phyloP scores from a whole-genome alignment of 164 flowering plant species.

The Piper betle region DNA sequence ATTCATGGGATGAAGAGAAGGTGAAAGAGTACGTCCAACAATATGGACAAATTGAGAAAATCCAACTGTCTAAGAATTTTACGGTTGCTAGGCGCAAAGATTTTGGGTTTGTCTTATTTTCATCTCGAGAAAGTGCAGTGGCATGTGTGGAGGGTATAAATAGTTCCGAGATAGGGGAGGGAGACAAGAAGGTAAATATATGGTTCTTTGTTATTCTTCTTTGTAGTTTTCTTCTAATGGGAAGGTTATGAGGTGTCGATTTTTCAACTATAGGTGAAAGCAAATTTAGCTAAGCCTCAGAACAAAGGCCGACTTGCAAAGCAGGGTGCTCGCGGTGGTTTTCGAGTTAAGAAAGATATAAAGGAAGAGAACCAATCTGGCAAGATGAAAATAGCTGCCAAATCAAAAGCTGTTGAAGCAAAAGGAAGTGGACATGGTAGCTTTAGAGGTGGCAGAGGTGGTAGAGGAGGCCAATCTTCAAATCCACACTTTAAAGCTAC shows the following conservation, averaged over 20 bases:
- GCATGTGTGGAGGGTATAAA: constrained; percentile 32
- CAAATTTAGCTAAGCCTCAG: constrained; percentile 30
- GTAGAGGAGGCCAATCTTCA: constrained; percentile 5
- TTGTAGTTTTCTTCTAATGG: neutral
- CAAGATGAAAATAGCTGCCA: constrained; percentile 12
- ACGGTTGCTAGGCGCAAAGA: constrained; percentile 18
- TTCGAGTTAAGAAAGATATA: constrained; percentile 15
- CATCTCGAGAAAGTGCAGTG: constrained; percentile 30
- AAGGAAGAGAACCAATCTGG: constrained; percentile 12
- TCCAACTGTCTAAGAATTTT: constrained; percentile 22
- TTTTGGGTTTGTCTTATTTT: constrained; percentile 28
- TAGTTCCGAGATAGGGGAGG: constrained; percentile 19
- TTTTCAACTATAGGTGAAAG: constrained; percentile 22
- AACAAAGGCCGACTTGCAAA: constrained; percentile 24
- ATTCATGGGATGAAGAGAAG: constrained; percentile 29
- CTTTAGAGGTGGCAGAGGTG: constrained; percentile 8
- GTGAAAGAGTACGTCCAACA: constrained; percentile 23
- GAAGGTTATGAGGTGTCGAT: neutral
- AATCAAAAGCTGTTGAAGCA: constrained; percentile 9
- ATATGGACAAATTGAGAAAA: constrained; percentile 28
- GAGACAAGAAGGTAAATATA: constrained; percentile 19
- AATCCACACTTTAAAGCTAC: constrained; percentile 9
- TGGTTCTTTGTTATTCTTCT: neutral
- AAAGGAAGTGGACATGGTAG: constrained; percentile 17
- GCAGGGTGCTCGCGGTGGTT: constrained; percentile 26